phyloP scores from a whole-genome alignment of 192 early-diverging fungal genomes.

The Endogone sp. region DNA sequence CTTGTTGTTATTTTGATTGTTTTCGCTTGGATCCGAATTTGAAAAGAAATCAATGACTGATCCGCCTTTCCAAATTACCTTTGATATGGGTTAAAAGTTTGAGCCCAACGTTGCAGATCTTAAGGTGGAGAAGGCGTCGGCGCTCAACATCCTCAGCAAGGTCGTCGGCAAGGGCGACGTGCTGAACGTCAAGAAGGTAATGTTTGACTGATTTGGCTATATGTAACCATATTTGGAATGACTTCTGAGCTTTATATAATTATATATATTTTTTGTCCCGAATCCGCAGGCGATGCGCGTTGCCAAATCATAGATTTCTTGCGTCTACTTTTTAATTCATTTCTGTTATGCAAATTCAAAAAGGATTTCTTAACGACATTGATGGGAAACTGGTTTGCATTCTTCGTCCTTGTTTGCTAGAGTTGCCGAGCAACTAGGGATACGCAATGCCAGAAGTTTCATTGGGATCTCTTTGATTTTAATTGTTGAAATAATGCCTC shows the following conservation, averaged over 20 bases:
- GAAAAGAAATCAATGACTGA: background rate
- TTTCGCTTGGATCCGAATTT: background rate
- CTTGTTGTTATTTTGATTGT: background rate
- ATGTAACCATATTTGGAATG: background rate
- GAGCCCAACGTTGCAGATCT: conserved; percentile 56
- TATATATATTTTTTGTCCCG: background rate
- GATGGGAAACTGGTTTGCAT: too few species aligned
- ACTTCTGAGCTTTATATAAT: background rate
- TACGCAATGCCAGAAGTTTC: too few species aligned
- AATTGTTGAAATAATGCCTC: too few species aligned
- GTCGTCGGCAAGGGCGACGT: conserved; percentile 52
- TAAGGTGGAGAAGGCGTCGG: conserved; percentile 66
- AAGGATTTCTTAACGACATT: too few species aligned
- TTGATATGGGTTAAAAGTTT: conserved; percentile 37
- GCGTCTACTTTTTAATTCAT: too few species aligned
- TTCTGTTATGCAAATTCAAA: too few species aligned
- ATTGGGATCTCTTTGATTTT: too few species aligned
- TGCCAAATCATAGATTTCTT: background rate
- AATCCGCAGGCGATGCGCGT: background rate
- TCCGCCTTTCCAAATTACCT: background rate
- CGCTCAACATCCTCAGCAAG: conserved; percentile 65
- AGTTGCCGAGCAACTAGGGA: too few species aligned
- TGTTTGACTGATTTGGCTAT: background rate
- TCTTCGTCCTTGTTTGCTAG: too few species aligned
- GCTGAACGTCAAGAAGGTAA: conserved; percentile 52